Evolutionary conservation across 805 yeast species (phyloP).

Genomic region (Lipomyces yamadae): DNA sequence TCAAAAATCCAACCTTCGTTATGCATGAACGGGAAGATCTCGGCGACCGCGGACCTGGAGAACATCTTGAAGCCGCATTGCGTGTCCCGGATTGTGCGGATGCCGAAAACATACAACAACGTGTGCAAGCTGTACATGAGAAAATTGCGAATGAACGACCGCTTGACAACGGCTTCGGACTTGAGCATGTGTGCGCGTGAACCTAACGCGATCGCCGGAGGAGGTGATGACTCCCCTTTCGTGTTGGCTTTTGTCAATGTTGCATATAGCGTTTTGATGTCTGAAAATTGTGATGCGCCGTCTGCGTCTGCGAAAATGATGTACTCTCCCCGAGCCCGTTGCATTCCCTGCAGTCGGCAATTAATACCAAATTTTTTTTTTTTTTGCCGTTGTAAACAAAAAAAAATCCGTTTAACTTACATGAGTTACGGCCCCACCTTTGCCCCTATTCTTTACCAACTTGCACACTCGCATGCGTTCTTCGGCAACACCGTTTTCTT

Average conservation of each 20-base stretch:
- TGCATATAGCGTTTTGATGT: slow-evolving; percentile 49
- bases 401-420: slow-evolving; percentile 15
- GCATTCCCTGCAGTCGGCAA: slow-evolving; percentile 58
- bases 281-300: slow-evolving; percentile 87
- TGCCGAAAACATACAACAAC: slow-evolving; percentile 85
- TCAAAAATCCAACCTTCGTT: slow-evolving; percentile 99
- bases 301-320: slow-evolving; percentile 96
- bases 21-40: slow-evolving; percentile 86
- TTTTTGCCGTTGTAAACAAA: no score
- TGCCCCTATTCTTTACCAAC: slow-evolving; percentile 80
- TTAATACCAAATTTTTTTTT: background rate
- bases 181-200: slow-evolving; percentile 96
- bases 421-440: slow-evolving; percentile 96
- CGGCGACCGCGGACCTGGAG: slow-evolving; percentile 65
- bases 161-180: slow-evolving; percentile 94
- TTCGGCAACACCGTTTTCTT: slow-evolving; percentile 50
- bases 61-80: slow-evolving; percentile 98
- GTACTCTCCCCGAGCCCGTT: slow-evolving; percentile 71
- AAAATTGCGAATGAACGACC: slow-evolving; percentile 85
- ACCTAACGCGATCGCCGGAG: slow-evolving; percentile 68
- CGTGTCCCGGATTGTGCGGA: slow-evolving; percentile 84
- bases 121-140: slow-evolving; percentile 92
- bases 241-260: slow-evolving; percentile 47
- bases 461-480: slow-evolving; percentile 72
- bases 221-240: background rate